Conservation (phyloP, 129 eudicot species). For the Solidago caesia region DNA sequence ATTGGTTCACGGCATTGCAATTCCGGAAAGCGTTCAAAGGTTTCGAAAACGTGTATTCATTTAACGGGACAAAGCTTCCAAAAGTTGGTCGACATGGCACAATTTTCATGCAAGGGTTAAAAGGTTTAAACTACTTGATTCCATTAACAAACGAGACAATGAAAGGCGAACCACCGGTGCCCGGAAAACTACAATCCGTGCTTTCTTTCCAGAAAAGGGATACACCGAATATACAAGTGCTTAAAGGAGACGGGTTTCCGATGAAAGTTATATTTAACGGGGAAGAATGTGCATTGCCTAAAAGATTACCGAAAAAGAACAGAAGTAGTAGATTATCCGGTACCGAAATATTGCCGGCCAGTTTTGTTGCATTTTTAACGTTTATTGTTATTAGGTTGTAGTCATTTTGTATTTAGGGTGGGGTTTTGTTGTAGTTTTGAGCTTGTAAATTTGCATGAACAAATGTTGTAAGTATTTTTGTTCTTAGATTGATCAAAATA, state of each 20-base stretch:
- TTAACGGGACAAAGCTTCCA: background rate
- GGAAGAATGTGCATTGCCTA: slow-evolving; percentile 62
- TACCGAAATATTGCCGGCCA: background rate
- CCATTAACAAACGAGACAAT: background rate
- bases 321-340: background rate
- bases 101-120: background rate
- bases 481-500: background rate
- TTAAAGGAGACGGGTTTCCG: slow-evolving; percentile 75
- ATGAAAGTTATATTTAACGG: slow-evolving; percentile 68
- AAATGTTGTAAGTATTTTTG: background rate
- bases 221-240: slow-evolving; percentile 40
- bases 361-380: background rate
- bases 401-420: background rate
- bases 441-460: background rate
- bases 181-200: slow-evolving; percentile 88
- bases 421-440: background rate
- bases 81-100: background rate
- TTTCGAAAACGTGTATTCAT: background rate
- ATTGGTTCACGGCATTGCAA: background rate
- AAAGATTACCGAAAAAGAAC: background rate
- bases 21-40: background rate
- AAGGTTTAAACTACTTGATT: background rate
- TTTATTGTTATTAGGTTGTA: background rate
- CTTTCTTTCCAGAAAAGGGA: slow-evolving; percentile 58
- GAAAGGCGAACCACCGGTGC: slow-evolving; percentile 53